phyloP scores from a whole-genome alignment of 2,329 filamentous ascomycete genomes.

The Fusarium graminum region DNA sequence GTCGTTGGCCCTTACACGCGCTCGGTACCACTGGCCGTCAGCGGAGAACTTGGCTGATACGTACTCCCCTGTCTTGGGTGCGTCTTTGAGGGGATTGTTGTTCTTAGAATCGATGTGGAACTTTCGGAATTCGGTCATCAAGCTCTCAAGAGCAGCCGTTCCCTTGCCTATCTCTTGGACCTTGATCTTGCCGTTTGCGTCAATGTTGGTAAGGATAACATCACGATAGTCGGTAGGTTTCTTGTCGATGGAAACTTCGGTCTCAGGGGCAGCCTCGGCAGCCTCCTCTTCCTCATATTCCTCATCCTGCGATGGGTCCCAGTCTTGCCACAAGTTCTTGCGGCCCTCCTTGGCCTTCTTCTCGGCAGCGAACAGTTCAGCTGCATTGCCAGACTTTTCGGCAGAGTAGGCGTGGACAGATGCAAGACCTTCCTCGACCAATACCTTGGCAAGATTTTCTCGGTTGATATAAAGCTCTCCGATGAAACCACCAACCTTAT shows the following conservation, averaged over 20 bases:
- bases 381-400: conserved; percentile 91
- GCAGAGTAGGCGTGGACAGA: conserved; percentile 95
- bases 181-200: conserved; percentile 85
- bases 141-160: conserved; percentile 83
- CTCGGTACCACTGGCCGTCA: conserved; percentile 95
- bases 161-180: conserved; percentile 90
- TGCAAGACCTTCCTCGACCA: conserved; percentile 94
- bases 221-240: conserved; percentile 89
- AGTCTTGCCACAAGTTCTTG: conserved; percentile 93
- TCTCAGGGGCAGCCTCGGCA: conserved; percentile 63
- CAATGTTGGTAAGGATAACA: conserved; percentile 91
- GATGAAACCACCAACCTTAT: conserved; percentile 98
- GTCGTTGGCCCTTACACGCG: conserved; percentile 90
- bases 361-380: conserved; percentile 89
- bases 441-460: conserved; percentile 92
- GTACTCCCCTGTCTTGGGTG: conserved; percentile 90
- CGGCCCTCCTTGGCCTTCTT: conserved; percentile 87
- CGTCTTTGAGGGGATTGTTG: conserved; percentile 76
- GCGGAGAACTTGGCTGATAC: conserved; percentile 92
- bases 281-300: conserved; percentile 68
- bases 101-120: conserved; percentile 91
- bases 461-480: conserved; percentile 93
- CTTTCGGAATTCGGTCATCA: conserved; percentile 91
- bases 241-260: conserved; percentile 70
- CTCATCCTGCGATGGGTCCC: conserved; percentile 89